Conservation (phyloP, 768 basidiomycete species). For the Pleurotus citrinopileatus region DNA sequence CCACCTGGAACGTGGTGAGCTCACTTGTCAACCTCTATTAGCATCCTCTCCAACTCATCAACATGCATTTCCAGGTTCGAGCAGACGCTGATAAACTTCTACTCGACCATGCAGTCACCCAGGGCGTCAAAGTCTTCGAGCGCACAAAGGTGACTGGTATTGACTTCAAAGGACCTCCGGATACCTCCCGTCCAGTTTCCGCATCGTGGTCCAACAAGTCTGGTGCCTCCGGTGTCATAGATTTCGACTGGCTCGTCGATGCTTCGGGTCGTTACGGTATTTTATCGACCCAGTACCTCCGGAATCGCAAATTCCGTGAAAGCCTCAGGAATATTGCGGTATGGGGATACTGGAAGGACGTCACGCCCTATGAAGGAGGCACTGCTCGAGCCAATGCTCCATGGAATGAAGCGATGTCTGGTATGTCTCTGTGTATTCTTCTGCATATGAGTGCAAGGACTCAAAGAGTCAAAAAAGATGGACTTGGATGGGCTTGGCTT, state of each 20-base stretch:
- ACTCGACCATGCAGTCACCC: conserved; percentile 18
- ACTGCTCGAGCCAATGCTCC: conserved; percentile 9
- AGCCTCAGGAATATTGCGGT: conserved; percentile 24
- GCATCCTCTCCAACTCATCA: neutral
- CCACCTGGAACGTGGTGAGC: conserved; percentile 1
- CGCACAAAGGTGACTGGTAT: conserved; percentile 17
- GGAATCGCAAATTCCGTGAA: conserved; percentile 21
- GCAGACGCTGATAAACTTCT: conserved; percentile 24
- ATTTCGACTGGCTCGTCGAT: conserved; percentile 21
- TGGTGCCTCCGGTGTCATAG: conserved; percentile 14
- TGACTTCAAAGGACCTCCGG: conserved; percentile 11
- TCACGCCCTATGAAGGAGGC: conserved; percentile 1
- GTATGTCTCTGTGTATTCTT: conserved; percentile 2
- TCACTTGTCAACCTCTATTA: neutral
- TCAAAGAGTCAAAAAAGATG: conserved; percentile 27
- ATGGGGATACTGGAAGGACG: conserved; percentile 9
- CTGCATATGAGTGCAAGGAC: neutral
- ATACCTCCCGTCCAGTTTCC: conserved; percentile 14
- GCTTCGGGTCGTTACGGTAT: conserved; percentile 21
- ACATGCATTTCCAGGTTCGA: conserved; percentile 14
- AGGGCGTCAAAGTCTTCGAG: conserved; percentile 20
- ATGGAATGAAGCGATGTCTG: conserved; percentile 19
- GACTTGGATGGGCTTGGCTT: conserved; percentile 52
- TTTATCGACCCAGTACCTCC: conserved; percentile 23
- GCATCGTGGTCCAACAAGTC: conserved; percentile 16